Percentiles rank a stretch among this genome's conserved stretches.
Conservation (phyloP, 305 asterid species). For the Fraxinus sp. region DNA sequence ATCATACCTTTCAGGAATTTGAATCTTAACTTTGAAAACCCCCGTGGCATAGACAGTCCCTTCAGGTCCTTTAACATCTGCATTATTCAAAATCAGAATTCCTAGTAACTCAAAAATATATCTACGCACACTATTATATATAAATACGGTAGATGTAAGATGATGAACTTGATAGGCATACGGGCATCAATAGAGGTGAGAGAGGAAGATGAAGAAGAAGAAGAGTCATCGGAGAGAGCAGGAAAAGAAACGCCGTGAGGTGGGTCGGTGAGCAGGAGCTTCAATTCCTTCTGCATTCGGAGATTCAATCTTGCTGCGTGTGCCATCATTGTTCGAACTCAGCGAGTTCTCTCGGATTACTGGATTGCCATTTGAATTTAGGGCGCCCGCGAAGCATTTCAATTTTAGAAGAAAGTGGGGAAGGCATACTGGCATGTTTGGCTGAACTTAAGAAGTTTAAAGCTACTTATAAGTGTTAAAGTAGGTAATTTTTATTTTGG, state of each 20-base stretch:
- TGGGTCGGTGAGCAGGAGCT: constrained; percentile 75
- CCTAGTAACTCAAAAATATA: not conserved
- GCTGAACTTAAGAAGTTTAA: not conserved
- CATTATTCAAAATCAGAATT: constrained; percentile 1
- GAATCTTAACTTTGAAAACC: constrained; percentile 59
- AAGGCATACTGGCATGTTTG: not conserved
- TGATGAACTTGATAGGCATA: constrained; percentile 15
- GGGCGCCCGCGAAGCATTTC: not conserved
- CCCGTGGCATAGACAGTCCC: constrained; percentile 76
- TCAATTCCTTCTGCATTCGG: constrained; percentile 85
- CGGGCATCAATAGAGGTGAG: constrained; percentile 70
- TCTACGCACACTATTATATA: not conserved
- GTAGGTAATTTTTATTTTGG: not conserved
- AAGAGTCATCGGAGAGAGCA: constrained; percentile 49
- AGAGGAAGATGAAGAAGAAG: constrained; percentile 26
- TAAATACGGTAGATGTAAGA: not conserved
- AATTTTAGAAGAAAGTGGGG: not conserved
- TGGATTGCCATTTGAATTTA: not conserved
- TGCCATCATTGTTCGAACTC: constrained; percentile 43
- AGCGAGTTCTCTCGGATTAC: not conserved
- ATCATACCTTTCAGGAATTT: constrained; percentile 69
- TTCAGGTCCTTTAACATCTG: constrained; percentile 73
- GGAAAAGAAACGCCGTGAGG: constrained; percentile 76
- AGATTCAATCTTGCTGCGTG: constrained; percentile 67
- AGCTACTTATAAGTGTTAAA: not conserved